Conservation (phyloP, 768 basidiomycete genomes). For the Pleurotus salmoneostramineus region DNA sequence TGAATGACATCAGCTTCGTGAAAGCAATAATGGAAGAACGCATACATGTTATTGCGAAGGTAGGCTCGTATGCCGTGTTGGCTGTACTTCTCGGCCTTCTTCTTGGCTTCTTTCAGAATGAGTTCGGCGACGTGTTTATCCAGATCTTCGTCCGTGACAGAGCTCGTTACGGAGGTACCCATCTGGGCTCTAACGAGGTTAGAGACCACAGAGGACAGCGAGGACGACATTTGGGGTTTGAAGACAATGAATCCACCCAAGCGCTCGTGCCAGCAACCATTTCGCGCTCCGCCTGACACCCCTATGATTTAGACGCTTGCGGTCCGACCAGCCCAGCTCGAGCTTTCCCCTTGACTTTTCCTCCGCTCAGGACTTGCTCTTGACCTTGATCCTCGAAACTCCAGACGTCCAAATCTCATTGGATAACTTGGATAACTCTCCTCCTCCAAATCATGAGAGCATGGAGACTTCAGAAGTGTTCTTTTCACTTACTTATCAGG, state of each 20-base stretch:
- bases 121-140: constrained; percentile 91
- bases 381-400: too few species aligned
- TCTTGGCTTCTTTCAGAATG: constrained; percentile 89
- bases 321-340: too few species aligned
- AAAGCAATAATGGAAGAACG: constrained; percentile 5
- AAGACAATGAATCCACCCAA: background rate
- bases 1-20: background rate
- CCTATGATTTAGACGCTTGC: too few species aligned
- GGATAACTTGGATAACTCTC: too few species aligned
- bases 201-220: constrained; percentile 83
- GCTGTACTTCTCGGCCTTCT: constrained; percentile 78
- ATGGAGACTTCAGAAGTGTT: too few species aligned
- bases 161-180: constrained; percentile 56
- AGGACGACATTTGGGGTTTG: constrained; percentile 33
- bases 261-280: too few species aligned
- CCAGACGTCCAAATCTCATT: too few species aligned
- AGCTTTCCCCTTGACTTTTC: too few species aligned
- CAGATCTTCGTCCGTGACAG: constrained; percentile 77
- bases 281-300: background rate
- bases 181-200: constrained; percentile 75
- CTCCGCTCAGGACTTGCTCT: too few species aligned
- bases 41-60: constrained; percentile 49
- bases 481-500: too few species aligned
- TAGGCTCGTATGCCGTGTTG: constrained; percentile 80
- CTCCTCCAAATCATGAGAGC: too few species aligned